Conservation (phyloP, 345 rosid species). For the Erucastrum elatum region DNA sequence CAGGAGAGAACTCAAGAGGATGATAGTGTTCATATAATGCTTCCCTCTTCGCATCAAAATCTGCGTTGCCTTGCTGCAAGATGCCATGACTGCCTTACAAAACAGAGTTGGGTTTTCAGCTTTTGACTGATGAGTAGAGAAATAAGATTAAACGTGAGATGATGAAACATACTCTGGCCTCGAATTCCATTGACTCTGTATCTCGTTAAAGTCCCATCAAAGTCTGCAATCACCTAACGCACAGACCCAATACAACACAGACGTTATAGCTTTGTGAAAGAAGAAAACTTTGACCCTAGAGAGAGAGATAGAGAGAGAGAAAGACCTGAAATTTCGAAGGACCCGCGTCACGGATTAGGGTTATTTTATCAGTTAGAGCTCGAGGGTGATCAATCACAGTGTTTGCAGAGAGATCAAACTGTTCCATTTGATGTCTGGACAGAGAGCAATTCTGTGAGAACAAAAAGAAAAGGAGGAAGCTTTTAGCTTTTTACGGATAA, state of each 20-base stretch:
- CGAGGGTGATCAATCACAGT: slow-evolving; percentile 47
- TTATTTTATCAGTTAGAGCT: slow-evolving; percentile 49
- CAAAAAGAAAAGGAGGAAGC: neutral
- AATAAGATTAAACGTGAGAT: neutral
- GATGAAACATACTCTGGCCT: slow-evolving; percentile 54
- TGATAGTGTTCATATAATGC: slow-evolving; percentile 68
- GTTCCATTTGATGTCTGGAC: slow-evolving; percentile 37
- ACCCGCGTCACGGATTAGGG: slow-evolving; percentile 61
- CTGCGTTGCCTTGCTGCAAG: slow-evolving; percentile 70
- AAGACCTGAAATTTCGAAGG: slow-evolving; percentile 80
- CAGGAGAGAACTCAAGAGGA: slow-evolving; percentile 74
- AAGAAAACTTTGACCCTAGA: slow-evolving; percentile 16
- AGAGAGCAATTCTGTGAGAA: slow-evolving; percentile 27
- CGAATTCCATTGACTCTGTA: slow-evolving; percentile 61
- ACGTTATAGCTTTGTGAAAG: neutral
- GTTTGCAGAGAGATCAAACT: slow-evolving; percentile 33
- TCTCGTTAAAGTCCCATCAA: slow-evolving; percentile 76
- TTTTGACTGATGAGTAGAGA: neutral
- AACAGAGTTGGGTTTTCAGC: slow-evolving; percentile 1
- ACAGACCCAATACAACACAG: slow-evolving; percentile 10
- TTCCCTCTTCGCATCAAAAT: slow-evolving; percentile 73
- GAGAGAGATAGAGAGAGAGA: slow-evolving; percentile 4
- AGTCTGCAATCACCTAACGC: slow-evolving; percentile 63
- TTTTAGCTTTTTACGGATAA: neutral
- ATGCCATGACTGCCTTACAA: slow-evolving; percentile 75